Evolutionary conservation across 306 rosid genomes (phyloP).

Genomic region (Quercus gilva): DNA sequence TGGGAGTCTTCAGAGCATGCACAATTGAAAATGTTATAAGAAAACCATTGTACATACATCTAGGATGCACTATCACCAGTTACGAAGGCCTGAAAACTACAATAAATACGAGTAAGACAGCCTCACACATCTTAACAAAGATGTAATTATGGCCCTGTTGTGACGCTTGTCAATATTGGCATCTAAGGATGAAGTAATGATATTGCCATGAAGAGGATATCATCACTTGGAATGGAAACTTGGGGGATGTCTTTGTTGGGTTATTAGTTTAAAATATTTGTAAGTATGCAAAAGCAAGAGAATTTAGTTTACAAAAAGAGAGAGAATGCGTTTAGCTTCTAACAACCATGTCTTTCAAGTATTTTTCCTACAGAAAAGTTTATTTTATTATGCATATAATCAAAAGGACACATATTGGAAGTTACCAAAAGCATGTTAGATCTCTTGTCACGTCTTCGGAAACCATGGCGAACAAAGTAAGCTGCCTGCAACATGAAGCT

Average conservation of each 20-base stretch:
- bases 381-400: background rate
- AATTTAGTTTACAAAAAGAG: background rate
- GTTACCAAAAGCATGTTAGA: constrained; percentile 93
- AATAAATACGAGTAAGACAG: background rate
- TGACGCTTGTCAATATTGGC: background rate
- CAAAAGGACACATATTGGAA: background rate
- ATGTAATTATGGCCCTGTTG: background rate
- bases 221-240: background rate
- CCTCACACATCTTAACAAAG: background rate
- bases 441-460: constrained; percentile 74
- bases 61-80: background rate
- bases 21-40: background rate
- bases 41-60: background rate
- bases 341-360: background rate
- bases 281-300: background rate
- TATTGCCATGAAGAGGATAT: background rate
- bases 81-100: background rate
- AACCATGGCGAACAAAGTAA: constrained; percentile 65
- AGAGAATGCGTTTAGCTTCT: background rate
- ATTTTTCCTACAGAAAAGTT: background rate
- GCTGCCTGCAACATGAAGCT: constrained; percentile 63
- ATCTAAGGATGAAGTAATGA: background rate
- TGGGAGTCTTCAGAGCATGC: constrained; percentile 2
- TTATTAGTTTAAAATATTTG: background rate
- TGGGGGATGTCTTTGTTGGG: background rate